Base-by-base conservation (phyloP, 2,329 filamentous ascomycete genomes). In the Paecilomyces variotii region DNA sequence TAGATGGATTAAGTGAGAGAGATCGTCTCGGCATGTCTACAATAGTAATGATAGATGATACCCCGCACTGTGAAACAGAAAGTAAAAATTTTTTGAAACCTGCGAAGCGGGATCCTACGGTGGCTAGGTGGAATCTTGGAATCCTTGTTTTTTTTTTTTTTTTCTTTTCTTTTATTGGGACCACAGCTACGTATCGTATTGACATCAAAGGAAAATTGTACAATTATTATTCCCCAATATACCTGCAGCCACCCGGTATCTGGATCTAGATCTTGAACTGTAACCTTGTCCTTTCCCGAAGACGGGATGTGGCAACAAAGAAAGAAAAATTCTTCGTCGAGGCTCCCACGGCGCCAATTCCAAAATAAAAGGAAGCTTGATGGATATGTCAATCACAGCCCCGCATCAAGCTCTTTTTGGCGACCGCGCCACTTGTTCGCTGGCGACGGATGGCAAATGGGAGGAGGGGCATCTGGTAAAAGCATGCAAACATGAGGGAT, bases 401-500 rank as follows among this genome's bases (percentile, higher is more conserved):
- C 35, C 35, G 35, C 35, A 45, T n/a, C 35, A 45, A 32, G n/a
- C 35, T 19, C n/a, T 45, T 45, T 45, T 19, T 19, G 35, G n/a
- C 35, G 35, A 45, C 4, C 35, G 35, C 35, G 35, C 35, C 35
- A 45, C 35, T 45, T 45, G 35, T 45, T 45, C 35, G 35, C n/a
- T 45, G 35, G 35, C 35, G 14, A 45, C 35, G n/a, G 35, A 19
- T 45, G 35, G 35, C 35, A 45, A 45, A 45, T 45, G 14, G 35
- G 35, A 45, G 5, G 35, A 45, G 35, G 35, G n/a, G 35, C 19
- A 45, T 45, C 35, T 45, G 19, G n/a, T 5, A 63, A 65, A 63
- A 66, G 56, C 57, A 57, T 56, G 34, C 24, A 52, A 52, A 28
- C 50, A 52, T 7, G 4, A 52, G 5, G 35, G 50, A 25, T 52